Base-by-base conservation (phyloP, 805 yeast genomes). In the Pichia kluyveri region DNA sequence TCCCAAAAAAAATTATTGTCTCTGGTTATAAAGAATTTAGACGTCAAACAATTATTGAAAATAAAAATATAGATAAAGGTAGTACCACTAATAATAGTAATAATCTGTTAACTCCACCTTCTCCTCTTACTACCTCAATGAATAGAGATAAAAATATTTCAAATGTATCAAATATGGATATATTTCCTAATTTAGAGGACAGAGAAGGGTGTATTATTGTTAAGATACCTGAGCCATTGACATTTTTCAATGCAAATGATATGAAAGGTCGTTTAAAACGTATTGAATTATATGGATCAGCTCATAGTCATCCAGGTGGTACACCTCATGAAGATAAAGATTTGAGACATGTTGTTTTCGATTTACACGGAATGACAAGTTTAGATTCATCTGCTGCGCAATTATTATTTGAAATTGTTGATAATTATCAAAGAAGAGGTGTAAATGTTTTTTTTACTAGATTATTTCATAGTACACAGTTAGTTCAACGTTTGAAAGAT, bases 221-320 rank as follows among this genome's bases (percentile, higher is more conserved):
- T 37, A 83, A 82, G 53, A 77, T 89, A 40, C 89, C 96, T 0
- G 96, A 89, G 59, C 96, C 96, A 1, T 69, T 89, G 51, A 86
- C 90, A 6, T 89, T 89, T 64, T 87, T 95, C 38, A 89, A 90
- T 62, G 75, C 90, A 8, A 83, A 83, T 28, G 95, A 86, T 56
- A 69, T 89, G 51, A 79, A 83, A 51, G 70, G 76, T 48, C 70
- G 91, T 37, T 67, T 89, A 49, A 69, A 73, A 40, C 69, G 96
- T 41, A 67, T 89, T 30, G 96, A 89, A 60, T 67, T 76, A 46
- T 86, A 85, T 57, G 95, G 96, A 0, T 80, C 95, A 0, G 71
- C 81, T 26, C 73, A 71, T 43, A 76, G 76, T 15, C 96, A 89
- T 58, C 96, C 96, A 0, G 86, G 88, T 1, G 48, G 52, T 4